These are phyloP conservation scores for Plectranthus barbatus DNA, from an alignment of 257 asterid genomes.

Conservation along the genomic window DNA sequence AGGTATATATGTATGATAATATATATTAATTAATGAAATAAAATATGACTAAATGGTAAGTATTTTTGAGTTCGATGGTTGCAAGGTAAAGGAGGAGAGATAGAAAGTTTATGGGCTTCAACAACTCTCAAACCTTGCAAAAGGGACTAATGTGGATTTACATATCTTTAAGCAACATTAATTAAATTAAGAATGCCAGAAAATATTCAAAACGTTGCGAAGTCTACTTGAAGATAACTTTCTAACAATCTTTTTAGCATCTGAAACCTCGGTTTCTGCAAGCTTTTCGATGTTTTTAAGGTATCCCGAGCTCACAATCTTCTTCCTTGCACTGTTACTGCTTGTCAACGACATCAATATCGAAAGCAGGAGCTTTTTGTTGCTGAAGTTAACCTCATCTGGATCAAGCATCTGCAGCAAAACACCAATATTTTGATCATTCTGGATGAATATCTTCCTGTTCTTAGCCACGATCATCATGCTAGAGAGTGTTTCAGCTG, in stretches of 20 bases:
- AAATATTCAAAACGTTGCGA: conserved; percentile 42
- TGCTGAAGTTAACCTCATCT: conserved; percentile 41
- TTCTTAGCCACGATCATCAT: conserved; percentile 65
- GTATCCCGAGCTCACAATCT: conserved; percentile 63
- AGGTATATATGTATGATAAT: too few relatives aligned
- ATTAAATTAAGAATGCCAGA: conserved; percentile 85
- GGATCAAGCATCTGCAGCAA: conserved; percentile 74
- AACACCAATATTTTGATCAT: conserved; percentile 50
- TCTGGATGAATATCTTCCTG: conserved; percentile 60
- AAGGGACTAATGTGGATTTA: conserved; percentile 23
- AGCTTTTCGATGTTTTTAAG: conserved; percentile 65
- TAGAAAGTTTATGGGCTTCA: too few relatives aligned
- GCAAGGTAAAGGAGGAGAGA: too few relatives aligned
- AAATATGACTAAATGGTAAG: too few relatives aligned
- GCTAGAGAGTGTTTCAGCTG: conserved; percentile 65
- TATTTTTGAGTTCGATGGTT: too few relatives aligned
- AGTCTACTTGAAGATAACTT: conserved; percentile 52
- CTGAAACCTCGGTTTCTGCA: conserved; percentile 68
- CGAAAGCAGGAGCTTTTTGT: conserved; percentile 62
- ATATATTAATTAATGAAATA: too few relatives aligned
- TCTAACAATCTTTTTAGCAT: conserved; percentile 80
- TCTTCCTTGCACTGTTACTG: conserved; percentile 76
- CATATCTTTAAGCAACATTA: background rate
- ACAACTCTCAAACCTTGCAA: conserved; percentile 1
- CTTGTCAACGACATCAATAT: conserved; percentile 58